These are phyloP conservation scores for Saccharomyces eubayanus DNA, from an alignment of 805 yeast species.

Conservation along the genomic window DNA sequence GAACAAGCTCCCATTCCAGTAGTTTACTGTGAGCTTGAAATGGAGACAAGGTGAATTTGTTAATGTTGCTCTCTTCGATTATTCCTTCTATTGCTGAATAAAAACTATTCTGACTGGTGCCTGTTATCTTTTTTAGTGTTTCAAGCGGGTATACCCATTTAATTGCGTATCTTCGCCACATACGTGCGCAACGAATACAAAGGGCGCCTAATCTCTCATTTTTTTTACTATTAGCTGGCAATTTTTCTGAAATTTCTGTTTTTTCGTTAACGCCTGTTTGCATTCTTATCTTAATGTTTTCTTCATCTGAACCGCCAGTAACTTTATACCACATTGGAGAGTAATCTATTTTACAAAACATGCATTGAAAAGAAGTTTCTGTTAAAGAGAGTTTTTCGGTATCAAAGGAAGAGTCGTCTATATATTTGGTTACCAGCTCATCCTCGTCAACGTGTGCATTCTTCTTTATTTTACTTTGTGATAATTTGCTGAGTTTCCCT, in stretches of 20 bases:
- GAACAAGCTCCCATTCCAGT: constrained; percentile 57
- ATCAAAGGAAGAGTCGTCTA: constrained; percentile 56
- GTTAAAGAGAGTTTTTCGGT: constrained; percentile 37
- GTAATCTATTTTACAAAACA: constrained; percentile 49
- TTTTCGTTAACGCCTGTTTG: constrained; percentile 18
- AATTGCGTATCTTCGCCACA: constrained; percentile 88
- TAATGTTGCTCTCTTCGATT: constrained; percentile 13
- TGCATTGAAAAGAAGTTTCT: constrained; percentile 48
- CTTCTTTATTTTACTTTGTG: constrained; percentile 42
- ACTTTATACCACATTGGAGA: constrained; percentile 32
- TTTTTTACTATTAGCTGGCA: constrained; percentile 5
- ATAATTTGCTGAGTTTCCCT: constrained; percentile 72
- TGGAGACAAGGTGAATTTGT: constrained; percentile 10
- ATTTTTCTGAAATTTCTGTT: constrained; percentile 9
- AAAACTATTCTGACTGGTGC: constrained; percentile 13
- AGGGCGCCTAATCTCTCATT: constrained; percentile 45
- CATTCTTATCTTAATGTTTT: constrained; percentile 15
- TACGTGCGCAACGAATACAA: constrained; percentile 77
- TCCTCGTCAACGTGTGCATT: neutral
- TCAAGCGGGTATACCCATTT: constrained; percentile 76
- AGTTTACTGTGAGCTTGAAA: constrained; percentile 32
- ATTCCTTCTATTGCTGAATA: constrained; percentile 12
- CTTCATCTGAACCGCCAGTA: constrained; percentile 29
- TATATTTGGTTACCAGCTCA: constrained; percentile 22
- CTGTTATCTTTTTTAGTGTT: constrained; percentile 41